Percentiles rank a stretch among this genome's conserved stretches.
phyloP scores from a whole-genome alignment of 352 stramenopile genomes.

The Phytophthora chlamydospora region DNA sequence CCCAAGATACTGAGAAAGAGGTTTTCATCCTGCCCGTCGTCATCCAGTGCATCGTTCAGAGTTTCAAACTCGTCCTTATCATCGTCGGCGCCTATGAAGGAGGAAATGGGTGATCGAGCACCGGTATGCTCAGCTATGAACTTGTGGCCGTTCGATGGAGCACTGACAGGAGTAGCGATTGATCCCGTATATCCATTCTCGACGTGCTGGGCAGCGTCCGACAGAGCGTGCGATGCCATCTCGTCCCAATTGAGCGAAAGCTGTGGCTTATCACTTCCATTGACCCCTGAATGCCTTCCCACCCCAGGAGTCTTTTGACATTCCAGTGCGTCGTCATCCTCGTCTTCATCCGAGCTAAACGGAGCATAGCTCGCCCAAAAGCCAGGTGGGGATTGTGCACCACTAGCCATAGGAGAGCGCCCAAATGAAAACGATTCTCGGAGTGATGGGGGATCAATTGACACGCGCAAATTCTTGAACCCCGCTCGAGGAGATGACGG shows the following conservation, averaged over 20 bases:
- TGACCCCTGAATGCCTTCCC: conserved; percentile 16
- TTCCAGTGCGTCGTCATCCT: conserved; percentile 41
- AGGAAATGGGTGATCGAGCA: conserved; percentile 35
- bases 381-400: conserved; percentile 65
- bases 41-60: conserved; percentile 68
- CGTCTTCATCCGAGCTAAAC: conserved; percentile 67
- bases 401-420: conserved; percentile 46
- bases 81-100: conserved; percentile 49
- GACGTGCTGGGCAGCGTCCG: conserved; percentile 44
- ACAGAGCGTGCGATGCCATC: conserved; percentile 62
- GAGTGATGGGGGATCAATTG: conserved; percentile 51
- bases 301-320: conserved; percentile 7
- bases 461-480: conserved; percentile 54
- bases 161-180: conserved; percentile 21
- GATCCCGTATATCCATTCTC: conserved; percentile 27
- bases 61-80: conserved; percentile 83
- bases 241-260: conserved; percentile 60
- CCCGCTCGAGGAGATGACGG: conserved; percentile 30
- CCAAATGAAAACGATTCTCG: conserved; percentile 28
- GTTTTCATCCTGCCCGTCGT: conserved; percentile 70
- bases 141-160: conserved; percentile 29
- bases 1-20: conserved; percentile 72
- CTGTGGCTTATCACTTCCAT: conserved; percentile 9
- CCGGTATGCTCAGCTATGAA: conserved; percentile 16
- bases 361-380: conserved; percentile 83